Evolutionary conservation across 1,284 basidiomycete species (phyloP).

Genomic region (Apiotrichum veenhuisii): DNA sequence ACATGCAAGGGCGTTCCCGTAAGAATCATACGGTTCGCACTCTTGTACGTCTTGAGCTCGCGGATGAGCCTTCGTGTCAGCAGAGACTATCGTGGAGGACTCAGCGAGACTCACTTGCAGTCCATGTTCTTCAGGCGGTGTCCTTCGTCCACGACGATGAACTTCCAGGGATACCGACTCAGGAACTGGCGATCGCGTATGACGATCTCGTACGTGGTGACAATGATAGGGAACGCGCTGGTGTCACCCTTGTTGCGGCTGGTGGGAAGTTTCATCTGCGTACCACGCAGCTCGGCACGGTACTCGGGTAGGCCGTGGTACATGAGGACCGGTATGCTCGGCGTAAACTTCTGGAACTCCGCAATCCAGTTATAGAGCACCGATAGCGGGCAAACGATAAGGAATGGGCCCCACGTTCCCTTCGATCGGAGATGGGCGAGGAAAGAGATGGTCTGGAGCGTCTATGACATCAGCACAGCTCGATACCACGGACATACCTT

Average conservation of each 20-base stretch:
- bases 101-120: slow-evolving; percentile 54
- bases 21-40: slow-evolving; percentile 82
- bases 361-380: slow-evolving; percentile 88
- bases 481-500: slow-evolving; percentile 54
- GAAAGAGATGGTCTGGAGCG: slow-evolving; percentile 89
- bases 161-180: slow-evolving; percentile 74
- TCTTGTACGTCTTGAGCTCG: slow-evolving; percentile 83
- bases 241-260: slow-evolving; percentile 31
- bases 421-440: slow-evolving; percentile 80
- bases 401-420: slow-evolving; percentile 70
- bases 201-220: slow-evolving; percentile 92
- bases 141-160: slow-evolving; percentile 93
- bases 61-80: slow-evolving; percentile 60
- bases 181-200: slow-evolving; percentile 74
- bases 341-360: slow-evolving; percentile 82
- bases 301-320: slow-evolving; percentile 82
- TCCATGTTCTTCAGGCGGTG: slow-evolving; percentile 91
- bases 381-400: slow-evolving; percentile 86
- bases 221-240: slow-evolving; percentile 51
- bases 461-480: slow-evolving; percentile 53
- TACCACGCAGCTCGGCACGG: slow-evolving; percentile 68
- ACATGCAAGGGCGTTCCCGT: slow-evolving; percentile 92
- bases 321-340: slow-evolving; percentile 63
- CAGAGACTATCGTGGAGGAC: slow-evolving; percentile 11
- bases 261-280: slow-evolving; percentile 43